A percentile compares a stretch with the other conserved stretches of the same genome.
phyloP scores from a whole-genome alignment of 2,329 filamentous ascomycete genomes.

The Ophiostoma quercus region DNA sequence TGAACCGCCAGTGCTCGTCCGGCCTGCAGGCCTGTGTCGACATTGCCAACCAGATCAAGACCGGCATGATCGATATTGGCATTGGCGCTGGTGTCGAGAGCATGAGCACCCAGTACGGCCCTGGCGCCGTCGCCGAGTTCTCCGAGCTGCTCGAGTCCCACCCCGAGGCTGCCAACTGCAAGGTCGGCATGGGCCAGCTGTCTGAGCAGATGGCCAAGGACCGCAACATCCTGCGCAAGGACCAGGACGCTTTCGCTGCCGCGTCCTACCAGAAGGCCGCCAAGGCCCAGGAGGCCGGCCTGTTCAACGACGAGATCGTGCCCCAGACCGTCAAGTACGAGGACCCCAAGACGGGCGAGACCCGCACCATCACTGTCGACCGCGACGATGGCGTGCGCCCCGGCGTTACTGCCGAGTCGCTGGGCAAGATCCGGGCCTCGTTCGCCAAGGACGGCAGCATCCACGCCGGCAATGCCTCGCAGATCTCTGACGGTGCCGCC shows the following conservation, averaged over 20 bases:
- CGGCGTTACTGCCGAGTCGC: slow-evolving; percentile 78
- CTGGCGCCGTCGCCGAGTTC: slow-evolving; percentile 84
- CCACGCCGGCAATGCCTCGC: slow-evolving; percentile 92
- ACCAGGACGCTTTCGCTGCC: slow-evolving; percentile 93
- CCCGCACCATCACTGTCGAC: slow-evolving; percentile 73
- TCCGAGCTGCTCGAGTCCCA: slow-evolving; percentile 79
- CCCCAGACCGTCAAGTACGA: slow-evolving; percentile 82
- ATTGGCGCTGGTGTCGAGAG: slow-evolving; percentile 94
- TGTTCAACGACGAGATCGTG: slow-evolving; percentile 87
- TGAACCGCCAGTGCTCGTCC: slow-evolving; percentile 93
- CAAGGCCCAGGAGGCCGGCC: slow-evolving; percentile 78
- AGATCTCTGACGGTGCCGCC: slow-evolving; percentile 92
- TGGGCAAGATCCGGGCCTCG: slow-evolving; percentile 85
- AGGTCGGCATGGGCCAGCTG: slow-evolving; percentile 91
- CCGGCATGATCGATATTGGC: slow-evolving; percentile 92
- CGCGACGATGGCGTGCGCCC: slow-evolving; percentile 83
- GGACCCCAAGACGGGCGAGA: slow-evolving; percentile 85
- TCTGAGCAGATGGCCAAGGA: slow-evolving; percentile 95
- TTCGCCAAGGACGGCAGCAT: slow-evolving; percentile 86
- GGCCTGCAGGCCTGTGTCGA: slow-evolving; percentile 90
- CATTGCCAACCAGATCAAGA: slow-evolving; percentile 84
- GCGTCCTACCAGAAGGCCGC: slow-evolving; percentile 84
- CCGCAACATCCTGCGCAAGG: slow-evolving; percentile 61
- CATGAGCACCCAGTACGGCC: slow-evolving; percentile 91
- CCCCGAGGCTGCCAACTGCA: slow-evolving; percentile 86